Percentiles rank a stretch among this genome's conserved stretches.
These are phyloP conservation scores for Chaetoceros muelleri DNA, from an alignment of 108 stramenopile species.

Conservation along the genomic window DNA sequence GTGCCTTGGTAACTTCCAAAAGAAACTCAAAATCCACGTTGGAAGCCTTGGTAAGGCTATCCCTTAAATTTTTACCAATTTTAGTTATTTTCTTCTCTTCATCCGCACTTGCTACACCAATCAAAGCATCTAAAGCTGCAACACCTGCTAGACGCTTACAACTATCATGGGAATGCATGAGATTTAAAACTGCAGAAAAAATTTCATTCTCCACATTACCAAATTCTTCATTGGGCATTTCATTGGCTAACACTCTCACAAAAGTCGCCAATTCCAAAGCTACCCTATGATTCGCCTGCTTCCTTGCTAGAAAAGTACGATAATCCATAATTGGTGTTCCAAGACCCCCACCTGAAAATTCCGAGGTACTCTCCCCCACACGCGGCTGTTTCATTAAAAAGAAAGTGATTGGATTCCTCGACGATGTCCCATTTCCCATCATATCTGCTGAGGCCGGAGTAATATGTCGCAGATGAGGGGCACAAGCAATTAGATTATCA, in stretches of 20 bases:
- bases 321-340: slow-evolving; percentile 27
- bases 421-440: slow-evolving; percentile 30
- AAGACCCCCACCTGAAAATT: slow-evolving; percentile 2
- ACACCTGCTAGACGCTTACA: slow-evolving; percentile 71
- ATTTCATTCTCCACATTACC: slow-evolving; percentile 68
- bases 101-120: slow-evolving; percentile 66
- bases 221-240: slow-evolving; percentile 79
- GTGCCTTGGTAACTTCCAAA: slow-evolving; percentile 63
- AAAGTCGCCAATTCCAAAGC: slow-evolving; percentile 68
- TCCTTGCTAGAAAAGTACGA: slow-evolving; percentile 28
- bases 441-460: slow-evolving; percentile 61
- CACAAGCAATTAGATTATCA: slow-evolving; percentile 48
- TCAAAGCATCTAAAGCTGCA: slow-evolving; percentile 64
- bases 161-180: slow-evolving; percentile 49
- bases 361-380: background rate
- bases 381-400: background rate
- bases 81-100: slow-evolving; percentile 87
- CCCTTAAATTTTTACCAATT: slow-evolving; percentile 74
- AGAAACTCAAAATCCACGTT: slow-evolving; percentile 78
- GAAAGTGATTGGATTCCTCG: background rate
- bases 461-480: slow-evolving; percentile 68
- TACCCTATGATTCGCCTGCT: slow-evolving; percentile 51
- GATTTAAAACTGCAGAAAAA: slow-evolving; percentile 56
- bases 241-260: slow-evolving; percentile 56
- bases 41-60: slow-evolving; percentile 9